Percentiles rank a stretch among this genome's conserved stretches.
Conservation (phyloP, 257 asterid genomes). For the Gentiana dahurica region DNA sequence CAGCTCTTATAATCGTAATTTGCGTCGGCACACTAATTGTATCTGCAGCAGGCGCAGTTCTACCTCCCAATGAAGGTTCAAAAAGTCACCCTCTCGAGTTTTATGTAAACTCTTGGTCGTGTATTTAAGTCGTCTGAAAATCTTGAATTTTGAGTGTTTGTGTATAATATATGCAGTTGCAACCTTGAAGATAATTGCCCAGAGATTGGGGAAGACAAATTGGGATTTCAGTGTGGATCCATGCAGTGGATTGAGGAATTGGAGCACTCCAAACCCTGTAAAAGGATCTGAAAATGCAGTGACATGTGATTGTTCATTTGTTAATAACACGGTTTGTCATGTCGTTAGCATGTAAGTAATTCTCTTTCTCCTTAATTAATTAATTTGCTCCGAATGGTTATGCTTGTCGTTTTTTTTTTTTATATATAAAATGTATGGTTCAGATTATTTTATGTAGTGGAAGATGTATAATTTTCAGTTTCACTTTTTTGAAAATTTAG, state of each 20-base stretch:
- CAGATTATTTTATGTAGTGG: too few relatives aligned
- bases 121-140: too few relatives aligned
- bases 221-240: slow-evolving; percentile 22
- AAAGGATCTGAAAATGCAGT: background rate
- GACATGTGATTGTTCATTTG: slow-evolving; percentile 19
- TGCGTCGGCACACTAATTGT: background rate
- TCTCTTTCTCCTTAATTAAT: background rate
- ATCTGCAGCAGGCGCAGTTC: slow-evolving; percentile 1
- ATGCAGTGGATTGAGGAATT: slow-evolving; percentile 1
- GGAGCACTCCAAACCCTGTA: background rate
- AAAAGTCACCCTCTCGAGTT: background rate
- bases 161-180: slow-evolving; percentile 4
- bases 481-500: too few relatives aligned
- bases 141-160: background rate
- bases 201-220: slow-evolving; percentile 10
- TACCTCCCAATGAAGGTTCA: slow-evolving; percentile 7
- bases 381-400: too few relatives aligned
- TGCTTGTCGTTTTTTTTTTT: too few relatives aligned
- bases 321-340: slow-evolving; percentile 14
- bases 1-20: background rate
- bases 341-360: slow-evolving; percentile 20
- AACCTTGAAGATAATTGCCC: slow-evolving; percentile 12
- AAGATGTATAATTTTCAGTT: too few relatives aligned
- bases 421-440: too few relatives aligned
- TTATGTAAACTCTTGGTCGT: background rate